These are phyloP conservation scores for Gonapodya sp. DNA, from an alignment of 192 early-diverging fungal genomes.

Conservation along the genomic window DNA sequence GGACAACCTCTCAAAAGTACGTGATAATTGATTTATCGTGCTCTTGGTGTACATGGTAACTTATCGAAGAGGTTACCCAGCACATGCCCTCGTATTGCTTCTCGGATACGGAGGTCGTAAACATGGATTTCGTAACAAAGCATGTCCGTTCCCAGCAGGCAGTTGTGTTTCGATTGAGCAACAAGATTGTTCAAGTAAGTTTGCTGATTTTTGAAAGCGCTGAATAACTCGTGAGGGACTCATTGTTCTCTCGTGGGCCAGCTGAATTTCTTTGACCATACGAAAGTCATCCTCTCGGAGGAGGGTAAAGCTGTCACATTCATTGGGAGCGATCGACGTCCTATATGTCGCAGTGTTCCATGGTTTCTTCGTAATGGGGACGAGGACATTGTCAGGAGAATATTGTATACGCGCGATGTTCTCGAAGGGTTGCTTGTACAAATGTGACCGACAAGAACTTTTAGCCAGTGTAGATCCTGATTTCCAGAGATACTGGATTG, in stretches of 20 bases:
- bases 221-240: too few species aligned
- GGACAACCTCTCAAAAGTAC: slow-evolving; percentile 32
- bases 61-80: too few species aligned
- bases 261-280: slow-evolving; percentile 68
- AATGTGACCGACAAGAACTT: background rate
- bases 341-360: background rate
- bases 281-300: slow-evolving; percentile 51
- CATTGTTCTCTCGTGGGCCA: slow-evolving; percentile 24
- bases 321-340: background rate
- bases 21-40: too few species aligned
- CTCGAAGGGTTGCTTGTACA: background rate
- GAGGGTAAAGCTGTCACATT: slow-evolving; percentile 45
- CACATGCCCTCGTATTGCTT: background rate
- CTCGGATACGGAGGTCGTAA: background rate
- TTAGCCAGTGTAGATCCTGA: background rate
- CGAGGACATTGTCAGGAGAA: background rate
- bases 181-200: slow-evolving; percentile 54
- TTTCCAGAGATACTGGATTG: background rate
- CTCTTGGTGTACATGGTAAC: too few species aligned
- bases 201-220: too few species aligned
- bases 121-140: slow-evolving; percentile 51
- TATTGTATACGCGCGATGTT: background rate
- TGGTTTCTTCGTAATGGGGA: background rate
- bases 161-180: slow-evolving; percentile 58
- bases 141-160: slow-evolving; percentile 49